phyloP scores from a whole-genome alignment of 2,329 filamentous ascomycete species.

The Arthroderma uncinatum region DNA sequence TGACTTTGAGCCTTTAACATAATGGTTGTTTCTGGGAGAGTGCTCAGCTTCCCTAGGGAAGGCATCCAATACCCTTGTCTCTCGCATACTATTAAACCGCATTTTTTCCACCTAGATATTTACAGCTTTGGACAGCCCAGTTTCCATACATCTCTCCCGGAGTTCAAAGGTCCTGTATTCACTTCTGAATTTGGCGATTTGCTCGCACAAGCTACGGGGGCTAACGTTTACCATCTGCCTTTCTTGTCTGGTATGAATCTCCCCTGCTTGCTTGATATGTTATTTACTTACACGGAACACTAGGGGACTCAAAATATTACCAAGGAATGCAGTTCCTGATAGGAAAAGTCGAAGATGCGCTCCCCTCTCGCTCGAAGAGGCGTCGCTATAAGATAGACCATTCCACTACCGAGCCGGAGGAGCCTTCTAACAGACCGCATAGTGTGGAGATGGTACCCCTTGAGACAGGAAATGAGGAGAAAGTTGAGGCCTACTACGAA shows the following conservation, averaged over 20 bases:
- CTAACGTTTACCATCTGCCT: not conserved
- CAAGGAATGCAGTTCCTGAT: not conserved
- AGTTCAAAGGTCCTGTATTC: not conserved
- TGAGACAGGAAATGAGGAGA: conserved; percentile 31
- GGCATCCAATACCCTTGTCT: not conserved
- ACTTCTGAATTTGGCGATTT: not conserved
- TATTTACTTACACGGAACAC: not conserved
- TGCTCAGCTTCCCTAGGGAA: not conserved
- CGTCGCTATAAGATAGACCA: not conserved
- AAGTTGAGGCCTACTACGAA: too few species aligned
- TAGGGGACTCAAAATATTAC: not conserved
- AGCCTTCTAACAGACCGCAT: not conserved
- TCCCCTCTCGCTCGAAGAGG: not conserved
- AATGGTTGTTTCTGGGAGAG: not conserved
- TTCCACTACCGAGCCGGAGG: not conserved
- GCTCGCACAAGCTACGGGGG: not conserved
- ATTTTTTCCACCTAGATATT: not conserved
- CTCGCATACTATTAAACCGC: too few species aligned
- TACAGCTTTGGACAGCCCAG: not conserved
- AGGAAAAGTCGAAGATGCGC: not conserved
- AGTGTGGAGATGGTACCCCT: conserved; percentile 14
- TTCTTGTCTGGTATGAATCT: not conserved
- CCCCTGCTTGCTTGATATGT: not conserved
- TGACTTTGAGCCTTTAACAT: not conserved
- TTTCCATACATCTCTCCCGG: not conserved